Conservation (phyloP, 305 asterid genomes). For the Withania somnifera region DNA sequence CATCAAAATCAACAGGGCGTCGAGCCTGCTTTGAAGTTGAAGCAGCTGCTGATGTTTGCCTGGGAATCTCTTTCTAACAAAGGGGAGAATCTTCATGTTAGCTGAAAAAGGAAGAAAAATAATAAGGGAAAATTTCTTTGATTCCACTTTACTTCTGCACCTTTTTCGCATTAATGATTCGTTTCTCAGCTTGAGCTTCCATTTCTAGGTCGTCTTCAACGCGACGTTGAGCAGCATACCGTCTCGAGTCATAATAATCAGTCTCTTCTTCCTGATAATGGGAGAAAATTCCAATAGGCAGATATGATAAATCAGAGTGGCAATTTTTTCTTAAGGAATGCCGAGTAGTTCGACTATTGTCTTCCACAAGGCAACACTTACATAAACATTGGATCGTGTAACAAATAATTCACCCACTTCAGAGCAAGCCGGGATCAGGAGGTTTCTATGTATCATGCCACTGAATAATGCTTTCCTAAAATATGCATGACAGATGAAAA, state of each 20-base stretch:
- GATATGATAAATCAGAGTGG: neutral
- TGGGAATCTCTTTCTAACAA: slow-evolving; percentile 38
- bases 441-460: neutral
- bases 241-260: slow-evolving; percentile 65
- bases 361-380: neutral
- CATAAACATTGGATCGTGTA: neutral
- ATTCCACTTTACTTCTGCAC: slow-evolving; percentile 22
- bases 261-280: slow-evolving; percentile 61
- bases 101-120: neutral
- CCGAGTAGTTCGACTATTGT: neutral
- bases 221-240: slow-evolving; percentile 64
- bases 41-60: slow-evolving; percentile 47
- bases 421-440: neutral
- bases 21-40: slow-evolving; percentile 59
- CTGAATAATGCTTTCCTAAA: neutral
- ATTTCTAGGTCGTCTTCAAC: slow-evolving; percentile 77
- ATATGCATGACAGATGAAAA: neutral
- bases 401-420: neutral
- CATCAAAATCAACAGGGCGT: slow-evolving; percentile 62
- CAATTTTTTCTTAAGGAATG: neutral
- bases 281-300: neutral
- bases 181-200: slow-evolving; percentile 97
- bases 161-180: slow-evolving; percentile 91
- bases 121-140: neutral
- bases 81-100: neutral